Base-by-base conservation (phyloP, 352 stramenopile genomes). In the Globisporangium alternatum region DNA sequence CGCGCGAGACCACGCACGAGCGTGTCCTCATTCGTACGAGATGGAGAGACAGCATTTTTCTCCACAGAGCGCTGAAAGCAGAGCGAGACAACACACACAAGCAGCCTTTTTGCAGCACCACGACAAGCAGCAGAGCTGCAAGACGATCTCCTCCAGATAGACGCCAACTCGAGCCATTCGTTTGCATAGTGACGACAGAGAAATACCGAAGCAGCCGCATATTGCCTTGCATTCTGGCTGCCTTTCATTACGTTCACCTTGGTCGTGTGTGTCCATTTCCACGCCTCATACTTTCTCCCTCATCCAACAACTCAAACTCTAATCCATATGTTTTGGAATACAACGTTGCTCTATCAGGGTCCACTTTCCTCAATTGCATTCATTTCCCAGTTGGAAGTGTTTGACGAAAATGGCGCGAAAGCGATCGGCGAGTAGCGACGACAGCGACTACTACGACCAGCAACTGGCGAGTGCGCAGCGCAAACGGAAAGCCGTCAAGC, bases 341-440 rank as follows among this genome's bases (percentile, higher is more conserved):
- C 7, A 7, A n/a, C 8, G 25, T 55, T 55, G 48, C 48, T 13
- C 17, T 0, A 55, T 55, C 31, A 37, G 25, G 13, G 12, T 15
- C 5, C 1, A 3, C 2, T 22, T 5, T 19, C 12, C 17, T 54
- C n/a, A 37, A 4, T 30, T 39, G 15, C 41, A 5, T 48, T 17
- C 49, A 37, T 41, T 43, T 57, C 15, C 41, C 19, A 49, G 43
- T 53, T 62, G 17, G 22, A 37, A 22, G 41, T 41, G 13, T n/a
- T 54, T 33, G 10, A 8, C 1, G 28, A 76, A 80, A 78, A 73
- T 84, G 78, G 74, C 72, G 79, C 76, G 74, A 72, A 88, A 88
- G 77, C 71, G 76, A 47, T 56, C 54, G 60, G 66, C 28, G 75
- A 51, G 60, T 52, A 62, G 66, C 22, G 57, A 57, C 31, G 64